A percentile compares a stretch with the other conserved stretches of the same genome.
These are phyloP conservation scores for Globisporangium viniferum DNA, from an alignment of 352 stramenopile genomes.

Conservation along the genomic window DNA sequence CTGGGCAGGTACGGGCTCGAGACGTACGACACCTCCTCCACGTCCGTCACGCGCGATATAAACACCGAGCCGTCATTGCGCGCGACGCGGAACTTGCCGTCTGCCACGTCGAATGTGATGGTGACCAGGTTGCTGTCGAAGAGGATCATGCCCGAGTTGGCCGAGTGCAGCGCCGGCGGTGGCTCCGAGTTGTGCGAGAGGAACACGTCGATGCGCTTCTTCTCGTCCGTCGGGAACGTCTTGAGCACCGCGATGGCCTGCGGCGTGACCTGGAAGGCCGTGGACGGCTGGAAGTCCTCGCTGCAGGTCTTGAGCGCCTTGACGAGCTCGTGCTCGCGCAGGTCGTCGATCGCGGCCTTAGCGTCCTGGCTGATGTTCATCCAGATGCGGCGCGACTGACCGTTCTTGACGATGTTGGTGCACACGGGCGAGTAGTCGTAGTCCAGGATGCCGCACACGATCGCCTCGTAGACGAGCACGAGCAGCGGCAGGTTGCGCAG, in stretches of 20 bases:
- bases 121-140: conserved; percentile 91
- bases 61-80: conserved; percentile 82
- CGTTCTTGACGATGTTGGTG: conserved; percentile 92
- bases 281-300: conserved; percentile 93
- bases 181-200: conserved; percentile 27
- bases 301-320: conserved; percentile 94
- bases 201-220: conserved; percentile 61
- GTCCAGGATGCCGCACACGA: conserved; percentile 92
- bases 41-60: conserved; percentile 93
- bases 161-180: conserved; percentile 25
- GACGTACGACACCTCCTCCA: conserved; percentile 97
- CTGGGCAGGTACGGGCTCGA: conserved; percentile 95
- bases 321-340: conserved; percentile 94
- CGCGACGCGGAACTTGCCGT: conserved; percentile 88
- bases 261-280: conserved; percentile 84
- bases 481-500: conserved; percentile 93
- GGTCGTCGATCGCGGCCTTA: conserved; percentile 94
- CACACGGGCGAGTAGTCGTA: conserved; percentile 97
- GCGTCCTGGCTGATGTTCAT: conserved; percentile 96
- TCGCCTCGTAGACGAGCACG: conserved; percentile 96
- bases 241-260: conserved; percentile 39
- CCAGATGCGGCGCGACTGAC: conserved; percentile 81
- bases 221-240: conserved; percentile 36
- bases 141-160: conserved; percentile 85
- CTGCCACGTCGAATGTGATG: conserved; percentile 88